Percentiles rank a stretch among this genome's conserved stretches.
phyloP scores from a whole-genome alignment of 2,329 filamentous ascomycete genomes.

The Phaeoacremonium minimum region DNA sequence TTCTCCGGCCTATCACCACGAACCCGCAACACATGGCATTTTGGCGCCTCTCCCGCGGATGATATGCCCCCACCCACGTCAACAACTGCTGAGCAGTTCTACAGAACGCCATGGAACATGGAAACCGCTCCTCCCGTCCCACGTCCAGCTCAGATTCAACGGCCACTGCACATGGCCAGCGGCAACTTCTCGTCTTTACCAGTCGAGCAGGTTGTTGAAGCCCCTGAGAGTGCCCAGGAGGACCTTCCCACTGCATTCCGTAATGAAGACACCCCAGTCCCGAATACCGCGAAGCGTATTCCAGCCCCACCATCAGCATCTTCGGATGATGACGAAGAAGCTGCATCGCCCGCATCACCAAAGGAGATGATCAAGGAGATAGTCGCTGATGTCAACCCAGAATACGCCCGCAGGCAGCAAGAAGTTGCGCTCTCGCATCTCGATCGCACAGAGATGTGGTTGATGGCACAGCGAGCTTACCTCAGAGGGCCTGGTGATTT shows the following conservation, averaged over 20 bases:
- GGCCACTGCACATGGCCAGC: conserved; percentile 25
- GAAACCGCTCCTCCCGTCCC: conserved; percentile 25
- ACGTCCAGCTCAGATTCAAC: conserved; percentile 29
- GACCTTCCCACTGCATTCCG: conserved; percentile 61
- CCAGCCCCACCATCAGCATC: conserved; percentile 18
- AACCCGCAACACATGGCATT: conserved; percentile 78
- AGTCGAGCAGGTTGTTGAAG: conserved; percentile 65
- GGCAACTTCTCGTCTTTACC: conserved; percentile 37
- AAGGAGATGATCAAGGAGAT: conserved; percentile 58
- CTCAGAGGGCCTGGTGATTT: conserved; percentile 62
- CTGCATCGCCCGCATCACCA: conserved; percentile 32
- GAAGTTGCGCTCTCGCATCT: conserved; percentile 68
- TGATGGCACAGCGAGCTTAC: conserved; percentile 76
- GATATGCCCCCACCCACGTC: conserved; percentile 68
- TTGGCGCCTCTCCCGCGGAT: conserved; percentile 42
- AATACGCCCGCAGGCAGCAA: conserved; percentile 71
- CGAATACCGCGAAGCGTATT: conserved; percentile 24
- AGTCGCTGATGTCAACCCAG: conserved; percentile 67
- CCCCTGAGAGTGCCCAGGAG: conserved; percentile 46
- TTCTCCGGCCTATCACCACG: conserved; percentile 78
- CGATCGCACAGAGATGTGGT: conserved; percentile 82
- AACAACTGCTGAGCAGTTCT: conserved; percentile 88
- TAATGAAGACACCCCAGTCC: conserved; percentile 29
- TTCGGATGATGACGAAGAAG: conserved; percentile 22
- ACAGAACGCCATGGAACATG: conserved; percentile 73